Evolutionary conservation across 2,329 filamentous ascomycete genomes (phyloP), one percentile per base, ranked within the genome.

Genomic region (Chalaropsis ovoidea): DNA sequence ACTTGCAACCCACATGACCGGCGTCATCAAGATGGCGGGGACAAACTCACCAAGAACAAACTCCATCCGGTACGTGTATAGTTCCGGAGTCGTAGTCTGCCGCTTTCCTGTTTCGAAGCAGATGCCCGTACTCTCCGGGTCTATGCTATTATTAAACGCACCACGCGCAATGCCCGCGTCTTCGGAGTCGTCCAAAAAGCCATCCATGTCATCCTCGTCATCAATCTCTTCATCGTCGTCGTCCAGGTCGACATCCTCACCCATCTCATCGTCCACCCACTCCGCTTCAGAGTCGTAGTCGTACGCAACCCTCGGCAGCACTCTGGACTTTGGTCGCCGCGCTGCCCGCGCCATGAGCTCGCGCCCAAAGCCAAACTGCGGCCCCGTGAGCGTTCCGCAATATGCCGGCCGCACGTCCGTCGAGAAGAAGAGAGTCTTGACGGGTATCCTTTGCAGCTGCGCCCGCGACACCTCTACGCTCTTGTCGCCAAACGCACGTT

Each of bases 251-350:
- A 89, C 81, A 62, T 88, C 85, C 54, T 88, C 87, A 31, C 87
- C 87, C 66, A 77, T 63, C 39, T 84, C 83, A 68, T 86, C 82
- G 67, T 90, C 89, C 72, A 91, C 87, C 89, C 89, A 95, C 73
- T 94, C 90, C 5, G 84, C 88, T 73, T 95, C 89, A 2, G 89
- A 93, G 71, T 94, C 89, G 72, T 93, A 91, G 69, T 91, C 89
- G 72, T 95, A 95, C 70, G 90, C 80, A 3, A 88, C 80, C 4
- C 86, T 60, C 11, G 63, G 82, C 0, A 90, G 76, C n/a, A 78
- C 75, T 68, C 80, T 74, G 70, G 77, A 73, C 71, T 79, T 70
- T 68, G 89, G 78, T 73, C 83, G 76, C 71, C 82, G 73, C 67
- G 82, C 81, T 6, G 85, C 73, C 60, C 74, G 77, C 3, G 72